Conservation (phyloP, 108 stramenopile species). For the Nannochloropsis gaditana region DNA sequence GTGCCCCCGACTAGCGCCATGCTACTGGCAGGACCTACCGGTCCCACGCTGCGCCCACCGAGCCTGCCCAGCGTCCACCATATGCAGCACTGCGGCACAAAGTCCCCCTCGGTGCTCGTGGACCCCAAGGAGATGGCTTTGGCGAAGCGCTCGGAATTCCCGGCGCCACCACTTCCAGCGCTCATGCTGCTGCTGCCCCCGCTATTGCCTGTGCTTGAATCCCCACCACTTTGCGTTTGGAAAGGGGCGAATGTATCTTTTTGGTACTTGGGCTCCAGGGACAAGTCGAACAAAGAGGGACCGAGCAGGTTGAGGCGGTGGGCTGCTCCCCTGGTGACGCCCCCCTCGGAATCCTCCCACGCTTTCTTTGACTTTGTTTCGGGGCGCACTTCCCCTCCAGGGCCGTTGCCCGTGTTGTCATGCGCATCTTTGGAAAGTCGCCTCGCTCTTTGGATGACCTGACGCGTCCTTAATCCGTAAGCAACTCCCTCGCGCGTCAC, state of each 20-base stretch:
- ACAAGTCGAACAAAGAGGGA: constrained; percentile 7
- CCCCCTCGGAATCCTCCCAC: too few relatives aligned
- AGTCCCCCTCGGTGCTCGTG: constrained; percentile 13
- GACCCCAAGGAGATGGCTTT: not conserved
- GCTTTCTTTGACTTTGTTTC: too few relatives aligned
- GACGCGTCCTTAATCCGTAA: not conserved
- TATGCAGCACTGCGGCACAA: not conserved
- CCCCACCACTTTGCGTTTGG: not conserved
- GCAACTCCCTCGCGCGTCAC: constrained; percentile 4
- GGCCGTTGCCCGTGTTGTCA: not conserved
- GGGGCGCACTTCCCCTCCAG: too few relatives aligned
- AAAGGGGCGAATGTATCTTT: not conserved
- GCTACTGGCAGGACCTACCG: not conserved
- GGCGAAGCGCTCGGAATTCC: not conserved
- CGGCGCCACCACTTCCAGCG: not conserved
- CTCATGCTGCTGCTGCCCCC: not conserved
- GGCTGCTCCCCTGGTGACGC: too few relatives aligned
- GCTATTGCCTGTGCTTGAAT: not conserved
- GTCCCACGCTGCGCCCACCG: not conserved
- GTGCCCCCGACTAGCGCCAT: constrained; percentile 1
- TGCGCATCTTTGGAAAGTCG: not conserved
- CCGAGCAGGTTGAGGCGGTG: not conserved
- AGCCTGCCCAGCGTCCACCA: not conserved
- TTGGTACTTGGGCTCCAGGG: not conserved
- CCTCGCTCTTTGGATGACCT: not conserved